A percentile compares a stretch with the other conserved stretches of the same genome.
These are phyloP conservation scores for Mycena amicta DNA, from an alignment of 768 basidiomycete species.

Conservation along the genomic window DNA sequence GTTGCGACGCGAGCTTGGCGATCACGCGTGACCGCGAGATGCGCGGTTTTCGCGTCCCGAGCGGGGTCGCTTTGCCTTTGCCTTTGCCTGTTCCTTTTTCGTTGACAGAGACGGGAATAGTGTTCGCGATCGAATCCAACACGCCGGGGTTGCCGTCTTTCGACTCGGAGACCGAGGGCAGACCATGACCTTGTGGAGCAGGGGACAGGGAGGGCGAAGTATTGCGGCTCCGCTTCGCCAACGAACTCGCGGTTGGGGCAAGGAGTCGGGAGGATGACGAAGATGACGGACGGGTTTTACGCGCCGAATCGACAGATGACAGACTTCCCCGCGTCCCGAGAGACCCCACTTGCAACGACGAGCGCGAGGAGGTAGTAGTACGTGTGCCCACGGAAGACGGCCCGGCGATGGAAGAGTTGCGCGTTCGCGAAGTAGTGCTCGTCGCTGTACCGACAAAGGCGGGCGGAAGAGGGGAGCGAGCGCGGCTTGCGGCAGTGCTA, in stretches of 20 bases:
- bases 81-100: conserved; percentile 27
- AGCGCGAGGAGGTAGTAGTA: conserved; percentile 28
- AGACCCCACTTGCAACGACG: conserved; percentile 43
- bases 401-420: conserved; percentile 29
- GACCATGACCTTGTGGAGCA: conserved; percentile 20
- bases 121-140: conserved; percentile 42
- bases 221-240: conserved; percentile 57
- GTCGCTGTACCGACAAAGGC: conserved; percentile 23
- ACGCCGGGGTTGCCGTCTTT: conserved; percentile 21
- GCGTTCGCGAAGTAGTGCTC: conserved; percentile 21
- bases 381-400: conserved; percentile 51
- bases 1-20: conserved; percentile 72
- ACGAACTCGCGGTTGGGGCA: conserved; percentile 77
- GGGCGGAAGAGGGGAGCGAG: conserved; percentile 20
- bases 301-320: conserved; percentile 11
- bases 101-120: conserved; percentile 10
- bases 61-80: conserved; percentile 58
- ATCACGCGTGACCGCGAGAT: conserved; percentile 84
- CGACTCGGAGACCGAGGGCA: conserved; percentile 11
- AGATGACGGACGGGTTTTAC: conserved; percentile 21
- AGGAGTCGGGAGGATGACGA: conserved; percentile 45
- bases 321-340: conserved; percentile 26
- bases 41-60: conserved; percentile 61
- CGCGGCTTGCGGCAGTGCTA: conserved; percentile 17
- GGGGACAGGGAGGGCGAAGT: conserved; percentile 21